Conservation (phyloP, 129 eudicot genomes). For the Erigeron canadensis region DNA sequence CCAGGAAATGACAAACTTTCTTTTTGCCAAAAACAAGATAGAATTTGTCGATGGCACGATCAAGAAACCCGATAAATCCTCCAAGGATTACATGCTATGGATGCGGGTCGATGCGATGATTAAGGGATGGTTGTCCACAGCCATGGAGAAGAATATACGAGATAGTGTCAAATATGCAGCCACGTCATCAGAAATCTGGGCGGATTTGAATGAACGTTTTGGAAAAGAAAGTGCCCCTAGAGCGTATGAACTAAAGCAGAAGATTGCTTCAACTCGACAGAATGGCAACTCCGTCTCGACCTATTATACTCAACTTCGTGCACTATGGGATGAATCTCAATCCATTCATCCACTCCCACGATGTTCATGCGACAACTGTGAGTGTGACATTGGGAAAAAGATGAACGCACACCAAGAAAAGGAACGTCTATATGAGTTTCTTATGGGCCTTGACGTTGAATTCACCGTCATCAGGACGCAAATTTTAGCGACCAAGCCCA, state of each 20-base stretch:
- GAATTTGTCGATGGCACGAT: neutral
- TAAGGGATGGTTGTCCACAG: neutral
- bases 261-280: neutral
- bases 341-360: constrained; percentile 1
- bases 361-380: neutral
- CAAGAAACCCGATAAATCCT: neutral
- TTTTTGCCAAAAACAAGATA: neutral
- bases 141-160: neutral
- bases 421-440: neutral
- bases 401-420: neutral
- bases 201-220: neutral
- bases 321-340: neutral
- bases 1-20: neutral
- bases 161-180: neutral
- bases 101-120: neutral
- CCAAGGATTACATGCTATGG: neutral
- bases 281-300: neutral
- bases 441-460: neutral
- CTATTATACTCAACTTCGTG: neutral
- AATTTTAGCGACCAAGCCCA: neutral
- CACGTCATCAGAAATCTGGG: neutral
- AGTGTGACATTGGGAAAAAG: neutral
- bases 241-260: neutral
- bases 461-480: neutral
- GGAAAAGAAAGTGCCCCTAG: neutral